A percentile compares a stretch with the other conserved stretches of the same genome.
These are phyloP conservation scores for Diplodia corticola DNA, from an alignment of 2,329 filamentous ascomycete genomes.

Conservation along the genomic window DNA sequence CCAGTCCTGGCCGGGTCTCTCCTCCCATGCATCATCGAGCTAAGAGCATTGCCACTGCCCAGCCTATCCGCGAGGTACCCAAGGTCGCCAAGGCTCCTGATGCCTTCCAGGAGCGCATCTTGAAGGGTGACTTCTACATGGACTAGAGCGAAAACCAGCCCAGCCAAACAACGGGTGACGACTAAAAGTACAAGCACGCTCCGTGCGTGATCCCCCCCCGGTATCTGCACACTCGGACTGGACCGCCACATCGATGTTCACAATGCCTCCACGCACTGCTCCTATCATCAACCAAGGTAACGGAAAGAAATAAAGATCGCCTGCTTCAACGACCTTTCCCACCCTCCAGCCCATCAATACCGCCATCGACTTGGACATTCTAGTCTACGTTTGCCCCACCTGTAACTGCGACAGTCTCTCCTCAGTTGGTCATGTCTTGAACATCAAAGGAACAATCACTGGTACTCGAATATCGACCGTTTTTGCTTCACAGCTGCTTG, in stretches of 20 bases:
- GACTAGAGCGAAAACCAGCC: constrained; percentile 57
- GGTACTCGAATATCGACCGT: background rate
- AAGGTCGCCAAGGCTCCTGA: constrained; percentile 69
- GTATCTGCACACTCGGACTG: background rate
- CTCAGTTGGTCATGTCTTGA: background rate
- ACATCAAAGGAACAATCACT: constrained; percentile 1
- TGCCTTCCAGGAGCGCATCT: constrained; percentile 92
- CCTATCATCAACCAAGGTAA: background rate
- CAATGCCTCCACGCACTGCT: background rate
- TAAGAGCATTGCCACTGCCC: constrained; percentile 66
- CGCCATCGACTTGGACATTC: background rate
- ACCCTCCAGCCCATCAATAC: background rate
- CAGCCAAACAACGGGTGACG: background rate
- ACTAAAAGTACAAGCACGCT: background rate
- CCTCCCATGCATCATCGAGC: constrained; percentile 60
- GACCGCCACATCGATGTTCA: constrained; percentile 3
- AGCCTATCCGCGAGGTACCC: constrained; percentile 55
- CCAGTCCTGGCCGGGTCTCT: constrained; percentile 39
- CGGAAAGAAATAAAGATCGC: constrained; percentile 5
- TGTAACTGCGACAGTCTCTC: background rate
- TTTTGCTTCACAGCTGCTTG: background rate
- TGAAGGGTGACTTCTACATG: constrained; percentile 98
- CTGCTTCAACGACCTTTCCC: background rate
- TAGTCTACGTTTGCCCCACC: background rate
- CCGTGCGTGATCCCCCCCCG: background rate